Evolutionary conservation across 306 rosid genomes (phyloP).

Genomic region (Carpinus viminea): DNA sequence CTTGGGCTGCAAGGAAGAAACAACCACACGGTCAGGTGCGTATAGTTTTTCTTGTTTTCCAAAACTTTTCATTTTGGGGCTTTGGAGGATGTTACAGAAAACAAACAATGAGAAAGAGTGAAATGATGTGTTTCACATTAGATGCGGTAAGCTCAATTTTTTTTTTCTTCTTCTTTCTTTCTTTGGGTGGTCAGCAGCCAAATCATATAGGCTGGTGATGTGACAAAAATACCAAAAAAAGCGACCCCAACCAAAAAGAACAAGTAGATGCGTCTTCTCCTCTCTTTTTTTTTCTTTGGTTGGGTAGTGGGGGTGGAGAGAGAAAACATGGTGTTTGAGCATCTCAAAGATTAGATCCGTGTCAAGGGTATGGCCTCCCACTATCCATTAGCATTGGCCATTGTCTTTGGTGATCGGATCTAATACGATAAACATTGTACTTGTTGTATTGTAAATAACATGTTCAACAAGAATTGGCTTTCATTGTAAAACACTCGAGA

Average conservation of each 20-base stretch:
- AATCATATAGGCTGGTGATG: background rate
- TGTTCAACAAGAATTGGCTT: background rate
- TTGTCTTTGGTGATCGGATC: background rate
- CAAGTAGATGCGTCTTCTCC: background rate
- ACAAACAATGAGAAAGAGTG: background rate
- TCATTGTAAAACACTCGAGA: background rate
- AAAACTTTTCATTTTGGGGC: slow-evolving; percentile 6
- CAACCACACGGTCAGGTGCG: slow-evolving; percentile 90
- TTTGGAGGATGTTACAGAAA: background rate
- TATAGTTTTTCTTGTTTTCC: slow-evolving; percentile 16
- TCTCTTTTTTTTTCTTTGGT: too few species aligned
- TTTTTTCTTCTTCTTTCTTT: background rate
- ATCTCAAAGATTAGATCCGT: background rate
- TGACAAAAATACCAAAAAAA: too few species aligned
- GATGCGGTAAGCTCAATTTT: background rate
- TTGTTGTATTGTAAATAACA: background rate
- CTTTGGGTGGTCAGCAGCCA: background rate
- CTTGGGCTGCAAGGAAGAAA: slow-evolving; percentile 58
- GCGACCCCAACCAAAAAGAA: background rate
- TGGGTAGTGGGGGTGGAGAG: background rate
- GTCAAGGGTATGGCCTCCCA: background rate
- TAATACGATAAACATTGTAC: background rate
- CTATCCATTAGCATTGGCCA: background rate
- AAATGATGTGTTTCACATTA: background rate
- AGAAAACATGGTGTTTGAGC: background rate